Base-by-base conservation (phyloP, 495 filamentous ascomycete species). In the Podospora anserina region DNA sequence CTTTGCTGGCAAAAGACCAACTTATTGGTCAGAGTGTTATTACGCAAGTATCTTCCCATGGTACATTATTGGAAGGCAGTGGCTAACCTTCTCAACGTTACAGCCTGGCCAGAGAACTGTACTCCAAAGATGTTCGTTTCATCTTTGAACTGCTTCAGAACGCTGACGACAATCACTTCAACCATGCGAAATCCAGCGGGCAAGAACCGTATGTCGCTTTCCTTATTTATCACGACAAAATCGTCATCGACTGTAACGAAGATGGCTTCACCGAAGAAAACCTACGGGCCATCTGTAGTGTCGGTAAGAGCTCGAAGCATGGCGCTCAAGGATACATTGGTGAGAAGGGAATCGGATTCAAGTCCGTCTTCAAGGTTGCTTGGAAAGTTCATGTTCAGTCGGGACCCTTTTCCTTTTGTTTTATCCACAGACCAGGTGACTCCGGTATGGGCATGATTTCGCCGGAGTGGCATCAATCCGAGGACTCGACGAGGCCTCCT, bases 341-440 rank as follows among this genome's bases (percentile, higher is more conserved):
- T 3, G 81, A 82, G 62, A 85, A 86, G 63, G 82, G 81, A 0
- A 83, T 85, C 27, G 83, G 84, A 0, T 86, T 87, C 74, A 86
- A 85, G 66, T 84, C 82, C 0, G 81, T 85, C 0, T 87, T 87
- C 69, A 84, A 76, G 58, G 80, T 80, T 1, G 80, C 82, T 2
- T 77, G 70, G 68, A 81, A 79, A 59, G 84, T 82, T 0, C 77
- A 80, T 30, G 81, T 87, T 16, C 79, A 82, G 61, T 87, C 83
- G 0, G 78, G 81, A 2, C 15, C 68, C 11, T 85, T 75, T 64
- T 84, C 80, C 1, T 86, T 85, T 74, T 71, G 49, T n/a, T 84
- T 85, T 66, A 69, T 39, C 6, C 70, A 79, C 62, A 30, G 70
- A 15, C 63, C 20, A 5, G 73, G 71, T 0, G 75, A 79, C n/a